Conservation (phyloP, 129 eudicot genomes). For the Flaveria bidentis region DNA sequence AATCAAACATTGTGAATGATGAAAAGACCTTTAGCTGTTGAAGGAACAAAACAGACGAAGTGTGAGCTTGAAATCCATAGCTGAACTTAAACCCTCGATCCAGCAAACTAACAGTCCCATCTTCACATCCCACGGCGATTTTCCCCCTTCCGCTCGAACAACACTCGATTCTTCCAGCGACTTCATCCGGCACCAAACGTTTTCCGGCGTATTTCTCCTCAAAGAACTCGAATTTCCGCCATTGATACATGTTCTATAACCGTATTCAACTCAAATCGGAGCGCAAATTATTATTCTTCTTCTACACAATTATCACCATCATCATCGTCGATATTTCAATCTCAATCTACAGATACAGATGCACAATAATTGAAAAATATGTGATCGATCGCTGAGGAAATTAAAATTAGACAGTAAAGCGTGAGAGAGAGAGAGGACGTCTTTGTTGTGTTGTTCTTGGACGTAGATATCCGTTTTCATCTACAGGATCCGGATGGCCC, state of each 20-base stretch:
- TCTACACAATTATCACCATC: constrained; percentile 18
- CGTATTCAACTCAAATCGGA: constrained; percentile 14
- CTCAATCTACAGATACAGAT: constrained; percentile 17
- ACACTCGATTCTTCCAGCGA: constrained; percentile 60
- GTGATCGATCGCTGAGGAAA: constrained; percentile 29
- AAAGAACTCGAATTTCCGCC: constrained; percentile 97
- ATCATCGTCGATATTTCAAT: neutral
- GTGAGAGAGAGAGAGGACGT: constrained; percentile 4
- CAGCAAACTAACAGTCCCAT: constrained; percentile 65
- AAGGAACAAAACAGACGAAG: constrained; percentile 76
- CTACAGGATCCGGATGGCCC: constrained; percentile 23
- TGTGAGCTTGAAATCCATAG: constrained; percentile 81
- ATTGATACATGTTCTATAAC: constrained; percentile 63
- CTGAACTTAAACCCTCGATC: constrained; percentile 93
- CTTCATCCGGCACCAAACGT: constrained; percentile 59
- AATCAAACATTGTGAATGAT: neutral
- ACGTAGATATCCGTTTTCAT: constrained; percentile 30
- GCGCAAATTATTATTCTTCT: neutral
- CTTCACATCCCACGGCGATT: constrained; percentile 65
- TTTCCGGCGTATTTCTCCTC: constrained; percentile 86
- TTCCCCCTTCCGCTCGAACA: constrained; percentile 92
- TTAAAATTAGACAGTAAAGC: constrained; percentile 1
- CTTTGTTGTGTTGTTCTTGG: constrained; percentile 30
- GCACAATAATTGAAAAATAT: constrained; percentile 28
- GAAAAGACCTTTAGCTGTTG: constrained; percentile 84